Base-by-base conservation (phyloP, 1,139 yeast genomes). In the Scheffersomyces segobiensis region DNA sequence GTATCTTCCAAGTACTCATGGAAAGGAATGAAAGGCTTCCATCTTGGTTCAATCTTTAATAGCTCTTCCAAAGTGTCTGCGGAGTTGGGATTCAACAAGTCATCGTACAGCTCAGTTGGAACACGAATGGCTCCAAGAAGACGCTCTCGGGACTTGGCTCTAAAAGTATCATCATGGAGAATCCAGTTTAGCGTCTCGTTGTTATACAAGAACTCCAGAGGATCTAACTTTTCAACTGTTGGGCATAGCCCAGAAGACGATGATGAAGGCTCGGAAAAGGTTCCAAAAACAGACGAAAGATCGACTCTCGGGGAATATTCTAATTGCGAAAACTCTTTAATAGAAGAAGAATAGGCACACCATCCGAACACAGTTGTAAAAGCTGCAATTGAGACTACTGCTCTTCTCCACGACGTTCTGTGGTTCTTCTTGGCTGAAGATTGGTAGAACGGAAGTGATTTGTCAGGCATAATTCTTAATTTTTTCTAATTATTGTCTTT, bases 41-140 rank as follows among this genome's bases (percentile, higher is more conserved):
- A 78, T 52, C 56, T 55, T 0, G 65, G 65, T 21, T 63, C 63
- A 49, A 70, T 50, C 55, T 71, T 58, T 59, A 67, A 72, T 56
- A 75, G 66, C 24, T 72, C 75, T 22, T 71, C 69, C 52, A 63
- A 59, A 12, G 69, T 53, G 12, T 71, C 65, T 6, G 71, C 65
- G 14, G 63, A 55, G 17, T 66, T 66, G 0, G 77, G 78, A 55
- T 70, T 70, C 8, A 67, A 65, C 68, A 75, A 71, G 10, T 76
- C 77, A 67, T 89, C 96, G 61, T 76, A 84, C 19, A 85, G 80
- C 64, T 84, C 87, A 6, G 95, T 88, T 19, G 90, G 86, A 54
- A 88, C 75, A 64, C 79, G 79, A 42, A 90, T 78, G 1, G 93
- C 87, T 14, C 84, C 85, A 8, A 82, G 71, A 51, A 87, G 72